These are phyloP conservation scores for Annulohypoxylon nitens DNA, from an alignment of 495 filamentous ascomycete genomes.

Conservation along the genomic window DNA sequence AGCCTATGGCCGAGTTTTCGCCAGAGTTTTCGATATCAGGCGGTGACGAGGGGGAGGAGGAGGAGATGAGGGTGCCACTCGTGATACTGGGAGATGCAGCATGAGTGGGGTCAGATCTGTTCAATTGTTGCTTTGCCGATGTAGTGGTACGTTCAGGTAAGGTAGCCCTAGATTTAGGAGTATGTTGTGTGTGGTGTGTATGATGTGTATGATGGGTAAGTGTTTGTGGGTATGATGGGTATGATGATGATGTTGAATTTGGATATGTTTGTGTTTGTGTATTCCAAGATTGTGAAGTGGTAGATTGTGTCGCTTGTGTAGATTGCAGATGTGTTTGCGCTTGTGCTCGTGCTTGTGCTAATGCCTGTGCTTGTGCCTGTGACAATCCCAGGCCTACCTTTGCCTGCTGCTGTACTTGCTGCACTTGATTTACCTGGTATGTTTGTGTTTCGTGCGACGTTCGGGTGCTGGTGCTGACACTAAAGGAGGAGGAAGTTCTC, in stretches of 20 bases:
- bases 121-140: slow-evolving; percentile 1
- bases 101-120: slow-evolving; percentile 17
- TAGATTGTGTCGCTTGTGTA: no score
- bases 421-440: slow-evolving; percentile 4
- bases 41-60: slow-evolving; percentile 32
- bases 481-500: slow-evolving; percentile 44
- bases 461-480: slow-evolving; percentile 39
- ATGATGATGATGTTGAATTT: neutral
- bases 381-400: neutral
- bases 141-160: neutral
- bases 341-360: slow-evolving; percentile 4
- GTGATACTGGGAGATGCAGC: slow-evolving; percentile 25
- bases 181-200: slow-evolving; percentile 20
- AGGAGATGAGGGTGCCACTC: slow-evolving; percentile 34
- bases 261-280: slow-evolving; percentile 7
- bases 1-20: neutral
- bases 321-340: no score
- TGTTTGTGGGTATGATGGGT: slow-evolving; percentile 3
- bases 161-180: neutral
- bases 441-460: slow-evolving; percentile 45
- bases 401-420: neutral
- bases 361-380: slow-evolving; percentile 28
- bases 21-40: slow-evolving; percentile 24
- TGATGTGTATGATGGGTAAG: slow-evolving; percentile 6
- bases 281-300: neutral